Evolutionary conservation across 106 monocot species (phyloP).

Genomic region (Acorus calamus): DNA sequence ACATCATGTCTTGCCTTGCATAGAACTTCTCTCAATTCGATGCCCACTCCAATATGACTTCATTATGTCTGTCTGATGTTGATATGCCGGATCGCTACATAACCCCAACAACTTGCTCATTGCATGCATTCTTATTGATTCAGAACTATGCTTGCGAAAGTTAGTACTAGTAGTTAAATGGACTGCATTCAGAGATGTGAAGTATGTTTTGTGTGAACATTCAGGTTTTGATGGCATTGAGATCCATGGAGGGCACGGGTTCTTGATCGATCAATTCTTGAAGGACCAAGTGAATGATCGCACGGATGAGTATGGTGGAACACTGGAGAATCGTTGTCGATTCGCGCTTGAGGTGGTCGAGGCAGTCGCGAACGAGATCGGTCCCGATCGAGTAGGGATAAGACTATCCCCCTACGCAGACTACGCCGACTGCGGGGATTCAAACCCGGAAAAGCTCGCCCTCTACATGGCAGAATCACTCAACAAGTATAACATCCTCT

Average conservation of each 20-base stretch:
- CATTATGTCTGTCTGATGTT: no score
- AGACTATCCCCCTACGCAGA: constrained; percentile 19
- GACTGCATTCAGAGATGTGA: no score
- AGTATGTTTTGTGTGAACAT: neutral
- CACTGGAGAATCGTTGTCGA: constrained; percentile 27
- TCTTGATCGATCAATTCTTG: constrained; percentile 10
- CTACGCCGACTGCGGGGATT: constrained; percentile 16
- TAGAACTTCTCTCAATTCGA: no score
- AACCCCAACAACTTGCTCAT: no score
- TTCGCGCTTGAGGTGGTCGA: constrained; percentile 19
- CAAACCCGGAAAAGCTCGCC: constrained; percentile 11
- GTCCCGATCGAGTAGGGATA: constrained; percentile 18
- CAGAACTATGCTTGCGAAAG: no score
- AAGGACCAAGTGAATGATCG: constrained; percentile 10
- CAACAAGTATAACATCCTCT: constrained; percentile 17
- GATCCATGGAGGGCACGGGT: constrained; percentile 13
- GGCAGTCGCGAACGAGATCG: constrained; percentile 18
- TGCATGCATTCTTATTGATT: no score
- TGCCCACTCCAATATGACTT: no score
- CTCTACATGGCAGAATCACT: constrained; percentile 17
- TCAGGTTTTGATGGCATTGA: constrained; percentile 16
- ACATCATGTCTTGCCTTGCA: no score
- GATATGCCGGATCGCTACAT: no score
- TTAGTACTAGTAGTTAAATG: no score
- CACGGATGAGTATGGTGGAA: constrained; percentile 13